Conservation (phyloP, 306 rosid genomes). For the Trifolium pratense region DNA sequence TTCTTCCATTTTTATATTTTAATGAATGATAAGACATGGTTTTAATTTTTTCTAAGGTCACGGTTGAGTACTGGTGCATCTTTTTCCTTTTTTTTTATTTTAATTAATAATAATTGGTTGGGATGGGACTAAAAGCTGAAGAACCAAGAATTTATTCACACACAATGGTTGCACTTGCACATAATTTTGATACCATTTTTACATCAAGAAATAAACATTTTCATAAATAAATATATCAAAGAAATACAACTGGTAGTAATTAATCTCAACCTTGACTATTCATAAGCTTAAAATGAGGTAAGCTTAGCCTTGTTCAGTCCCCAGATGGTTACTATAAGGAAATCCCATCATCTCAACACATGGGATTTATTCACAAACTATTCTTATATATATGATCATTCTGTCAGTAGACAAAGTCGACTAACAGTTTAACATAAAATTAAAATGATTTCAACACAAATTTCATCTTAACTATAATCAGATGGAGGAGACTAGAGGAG, state of each 20-base stretch:
- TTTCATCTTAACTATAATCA: not conserved
- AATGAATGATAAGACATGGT: not conserved
- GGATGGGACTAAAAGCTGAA: not conserved
- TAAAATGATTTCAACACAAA: not conserved
- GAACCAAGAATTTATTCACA: conserved; percentile 36
- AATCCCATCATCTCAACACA: not conserved
- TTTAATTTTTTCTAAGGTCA: not conserved
- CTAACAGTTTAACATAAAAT: not conserved
- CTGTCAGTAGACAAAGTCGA: too few species aligned
- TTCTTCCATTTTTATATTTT: conserved; percentile 18
- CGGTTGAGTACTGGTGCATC: conserved; percentile 20
- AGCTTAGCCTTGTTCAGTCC: not conserved
- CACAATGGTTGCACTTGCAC: conserved; percentile 1
- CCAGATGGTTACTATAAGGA: not conserved
- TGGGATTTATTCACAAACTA: too few species aligned
- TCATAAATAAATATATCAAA: not conserved
- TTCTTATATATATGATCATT: too few species aligned
- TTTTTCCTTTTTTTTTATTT: not conserved
- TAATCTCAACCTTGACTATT: not conserved
- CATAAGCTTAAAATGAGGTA: conserved; percentile 1
- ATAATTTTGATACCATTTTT: not conserved
- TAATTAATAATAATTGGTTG: not conserved
- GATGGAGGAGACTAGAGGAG: not conserved
- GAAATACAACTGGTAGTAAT: not conserved
- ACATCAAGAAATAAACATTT: not conserved